Evolutionary conservation across 306 rosid species (phyloP).

Genomic region (Vigna unguiculata): DNA sequence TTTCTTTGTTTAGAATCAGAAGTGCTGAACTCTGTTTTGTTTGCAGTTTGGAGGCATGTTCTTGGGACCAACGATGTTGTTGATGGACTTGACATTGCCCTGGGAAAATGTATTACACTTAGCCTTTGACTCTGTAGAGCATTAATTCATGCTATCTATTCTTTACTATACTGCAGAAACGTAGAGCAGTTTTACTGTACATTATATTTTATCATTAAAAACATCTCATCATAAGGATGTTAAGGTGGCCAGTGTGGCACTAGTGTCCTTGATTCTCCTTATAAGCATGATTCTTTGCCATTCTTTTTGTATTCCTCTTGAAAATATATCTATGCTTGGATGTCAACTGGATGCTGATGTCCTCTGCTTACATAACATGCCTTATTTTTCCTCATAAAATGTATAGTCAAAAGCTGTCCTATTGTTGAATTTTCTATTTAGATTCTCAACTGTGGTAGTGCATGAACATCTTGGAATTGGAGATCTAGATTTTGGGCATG

Average conservation of each 20-base stretch:
- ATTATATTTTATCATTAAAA: constrained; percentile 12
- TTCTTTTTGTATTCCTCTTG: constrained; percentile 26
- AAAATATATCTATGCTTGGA: constrained; percentile 18
- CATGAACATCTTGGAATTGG: constrained; percentile 14
- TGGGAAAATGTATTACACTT: constrained; percentile 83
- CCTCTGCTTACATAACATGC: constrained; percentile 20
- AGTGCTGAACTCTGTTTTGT: constrained; percentile 49
- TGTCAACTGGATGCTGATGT: constrained; percentile 29
- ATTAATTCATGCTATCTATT: constrained; percentile 11
- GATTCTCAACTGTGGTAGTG: constrained; percentile 29
- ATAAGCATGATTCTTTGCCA: constrained; percentile 19
- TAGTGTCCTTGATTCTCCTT: constrained; percentile 19
- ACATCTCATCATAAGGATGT: background rate
- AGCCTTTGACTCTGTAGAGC: constrained; percentile 20
- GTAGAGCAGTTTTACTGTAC: constrained; percentile 10
- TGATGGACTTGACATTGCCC: constrained; percentile 78
- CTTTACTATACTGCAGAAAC: constrained; percentile 2
- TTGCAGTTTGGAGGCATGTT: constrained; percentile 98
- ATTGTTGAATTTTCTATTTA: constrained; percentile 13
- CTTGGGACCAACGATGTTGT: constrained; percentile 76
- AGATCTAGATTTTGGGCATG: background rate
- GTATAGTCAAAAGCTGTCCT: constrained; percentile 12
- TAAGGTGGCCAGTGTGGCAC: background rate
- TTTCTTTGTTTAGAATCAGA: constrained; percentile 25
- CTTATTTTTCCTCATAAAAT: constrained; percentile 15